These are phyloP conservation scores for Venturia asperata DNA, from an alignment of 2,329 filamentous ascomycete species.

Conservation along the genomic window DNA sequence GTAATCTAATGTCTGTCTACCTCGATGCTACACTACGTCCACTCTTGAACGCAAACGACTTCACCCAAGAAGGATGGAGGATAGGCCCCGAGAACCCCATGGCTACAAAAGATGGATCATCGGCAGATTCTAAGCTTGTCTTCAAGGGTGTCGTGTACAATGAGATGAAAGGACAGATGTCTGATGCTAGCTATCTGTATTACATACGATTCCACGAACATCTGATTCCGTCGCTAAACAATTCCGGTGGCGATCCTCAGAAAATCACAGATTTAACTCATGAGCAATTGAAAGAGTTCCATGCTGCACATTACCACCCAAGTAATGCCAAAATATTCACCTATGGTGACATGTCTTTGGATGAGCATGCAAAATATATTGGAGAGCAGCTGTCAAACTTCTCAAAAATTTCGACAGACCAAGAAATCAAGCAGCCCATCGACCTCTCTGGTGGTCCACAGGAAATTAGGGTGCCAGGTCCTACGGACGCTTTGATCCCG, in stretches of 20 bases:
- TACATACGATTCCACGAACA: conserved; percentile 94
- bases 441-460: conserved; percentile 60
- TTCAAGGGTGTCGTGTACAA: conserved; percentile 99
- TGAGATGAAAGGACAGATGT: conserved; percentile 99
- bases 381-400: conserved; percentile 69
- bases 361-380: conserved; percentile 72
- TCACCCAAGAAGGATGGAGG: conserved; percentile 94
- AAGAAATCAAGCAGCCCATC: conserved; percentile 69
- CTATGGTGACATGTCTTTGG: conserved; percentile 85
- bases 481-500: conserved; percentile 78
- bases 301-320: conserved; percentile 89
- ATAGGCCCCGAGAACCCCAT: conserved; percentile 83
- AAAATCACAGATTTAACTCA: conserved; percentile 95
- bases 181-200: conserved; percentile 90
- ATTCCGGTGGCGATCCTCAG: conserved; percentile 91
- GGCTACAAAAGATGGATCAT: conserved; percentile 31
- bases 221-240: conserved; percentile 89
- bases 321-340: conserved; percentile 96
- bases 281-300: conserved; percentile 79
- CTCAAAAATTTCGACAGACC: conserved; percentile 60
- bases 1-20: conserved; percentile 93
- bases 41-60: conserved; percentile 82
- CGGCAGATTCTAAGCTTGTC: conserved; percentile 54
- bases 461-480: conserved; percentile 66
- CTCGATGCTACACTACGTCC: conserved; percentile 90